Evolutionary conservation across 176 grass and related monocot species (phyloP), one percentile per base, ranked within the genome.

Genomic region (Pharus latifolius): DNA sequence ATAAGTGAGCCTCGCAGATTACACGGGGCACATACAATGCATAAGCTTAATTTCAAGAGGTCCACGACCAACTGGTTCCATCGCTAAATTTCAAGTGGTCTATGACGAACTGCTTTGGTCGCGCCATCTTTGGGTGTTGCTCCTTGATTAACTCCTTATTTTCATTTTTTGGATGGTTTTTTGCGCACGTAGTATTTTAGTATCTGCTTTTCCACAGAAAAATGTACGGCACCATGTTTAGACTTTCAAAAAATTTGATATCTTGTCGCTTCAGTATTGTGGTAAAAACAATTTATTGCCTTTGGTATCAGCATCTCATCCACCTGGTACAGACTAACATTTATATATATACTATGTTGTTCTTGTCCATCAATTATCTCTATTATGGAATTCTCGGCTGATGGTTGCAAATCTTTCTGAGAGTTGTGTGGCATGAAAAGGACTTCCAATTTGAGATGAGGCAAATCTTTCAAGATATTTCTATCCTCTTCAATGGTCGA

Each of bases 211-310:
- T 24, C 26, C 33, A 34, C 18, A 3, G 47, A 13, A 49, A 60
- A 22, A 19, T 60, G 33, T 48, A 27, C 41, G 24, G 11, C 17
- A 12, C 54, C 70, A 73, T 73, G 70, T 10, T 16, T 59, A 47
- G 54, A 73, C n/a, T 24, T 74, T 56, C 70, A 60, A 35, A 60
- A 42, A 17, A 74, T 60, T 23, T 60, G 55, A 57, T 74, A 60
- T 4, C 23, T 2, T 23, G 29, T 12, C 0, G 13, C 55, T 60
- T 74, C 29, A 0, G 18, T 17, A 30, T 74, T 74, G n/a, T 49
- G 41, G 3, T 1, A 2, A 20, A 73, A 34, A 13, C 10, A 60
- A 48, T 73, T 55, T 47, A 49, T 10, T 0, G 68, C 68, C 34
- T 41, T 71, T 71, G 68, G 7, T 1, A 56, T 1, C 68, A 71